Percentiles rank a stretch among this genome's conserved stretches.
Evolutionary conservation across 129 eudicot genomes (phyloP).

Genomic region (Daucus carota): DNA sequence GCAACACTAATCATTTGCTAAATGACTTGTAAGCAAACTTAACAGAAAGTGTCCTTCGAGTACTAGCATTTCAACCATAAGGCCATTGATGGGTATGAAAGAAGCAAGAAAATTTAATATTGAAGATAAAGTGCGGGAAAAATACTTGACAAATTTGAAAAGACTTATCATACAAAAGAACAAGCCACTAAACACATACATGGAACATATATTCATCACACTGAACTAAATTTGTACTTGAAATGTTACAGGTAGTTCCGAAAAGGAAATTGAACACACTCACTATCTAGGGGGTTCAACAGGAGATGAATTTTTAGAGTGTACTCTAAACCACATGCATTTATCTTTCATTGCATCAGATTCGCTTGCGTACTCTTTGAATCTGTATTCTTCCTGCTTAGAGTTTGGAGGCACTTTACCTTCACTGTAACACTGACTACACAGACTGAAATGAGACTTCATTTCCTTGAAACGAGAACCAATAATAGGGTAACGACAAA

Average conservation of each 20-base stretch:
- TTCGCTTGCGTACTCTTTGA: constrained; percentile 70
- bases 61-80: background rate
- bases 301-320: constrained; percentile 37
- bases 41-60: background rate
- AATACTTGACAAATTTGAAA: background rate
- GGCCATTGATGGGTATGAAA: background rate
- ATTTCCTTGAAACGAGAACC: constrained; percentile 86
- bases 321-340: constrained; percentile 75
- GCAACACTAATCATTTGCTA: background rate
- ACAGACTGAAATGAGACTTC: constrained; percentile 64
- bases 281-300: constrained; percentile 26
- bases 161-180: constrained; percentile 32
- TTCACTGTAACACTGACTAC: constrained; percentile 85
- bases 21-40: background rate
- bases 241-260: constrained; percentile 12
- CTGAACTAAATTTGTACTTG: constrained; percentile 20
- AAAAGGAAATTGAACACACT: background rate
- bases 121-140: background rate
- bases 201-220: constrained; percentile 27
- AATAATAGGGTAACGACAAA: constrained; percentile 80
- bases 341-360: constrained; percentile 84
- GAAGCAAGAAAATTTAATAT: background rate
- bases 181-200: constrained; percentile 21
- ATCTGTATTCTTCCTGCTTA: constrained; percentile 73
- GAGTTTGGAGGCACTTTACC: constrained; percentile 77